A percentile compares a stretch with the other conserved stretches of the same genome.
phyloP scores from a whole-genome alignment of 768 basidiomycete genomes.

The Auriculariales sp. region DNA sequence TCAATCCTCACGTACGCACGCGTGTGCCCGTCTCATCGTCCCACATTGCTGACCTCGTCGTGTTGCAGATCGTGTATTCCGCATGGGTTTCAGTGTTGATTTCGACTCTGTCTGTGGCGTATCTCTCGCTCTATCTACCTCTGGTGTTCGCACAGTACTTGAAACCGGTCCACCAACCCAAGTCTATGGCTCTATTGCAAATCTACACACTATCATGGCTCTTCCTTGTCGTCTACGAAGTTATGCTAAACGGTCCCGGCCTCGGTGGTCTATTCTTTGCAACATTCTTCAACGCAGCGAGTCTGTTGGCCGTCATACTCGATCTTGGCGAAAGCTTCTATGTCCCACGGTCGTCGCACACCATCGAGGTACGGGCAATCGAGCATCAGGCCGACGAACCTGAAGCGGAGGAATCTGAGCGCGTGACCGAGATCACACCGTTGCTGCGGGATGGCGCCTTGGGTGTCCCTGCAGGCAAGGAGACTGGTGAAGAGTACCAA shows the following conservation, averaged over 20 bases:
- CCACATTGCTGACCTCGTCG: neutral
- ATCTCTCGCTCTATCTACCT: constrained; percentile 29
- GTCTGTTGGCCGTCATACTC: constrained; percentile 26
- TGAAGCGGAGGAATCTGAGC: constrained; percentile 9
- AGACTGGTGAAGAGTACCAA: constrained; percentile 8
- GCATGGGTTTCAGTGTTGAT: constrained; percentile 35
- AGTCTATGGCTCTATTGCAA: constrained; percentile 35
- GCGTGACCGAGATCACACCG: constrained; percentile 38
- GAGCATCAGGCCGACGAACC: constrained; percentile 15
- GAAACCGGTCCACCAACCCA: constrained; percentile 26
- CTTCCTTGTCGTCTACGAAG: constrained; percentile 36
- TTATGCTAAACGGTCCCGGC: constrained; percentile 24
- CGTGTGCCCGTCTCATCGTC: neutral
- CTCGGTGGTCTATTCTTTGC: constrained; percentile 45
- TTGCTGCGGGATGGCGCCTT: constrained; percentile 22
- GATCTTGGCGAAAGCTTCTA: constrained; percentile 5
- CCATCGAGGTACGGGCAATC: constrained; percentile 12
- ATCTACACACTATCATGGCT: constrained; percentile 45
- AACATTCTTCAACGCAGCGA: constrained; percentile 36
- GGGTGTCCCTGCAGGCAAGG: constrained; percentile 5
- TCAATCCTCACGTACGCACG: constrained; percentile 48
- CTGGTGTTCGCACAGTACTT: constrained; percentile 19
- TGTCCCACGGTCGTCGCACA: constrained; percentile 19
- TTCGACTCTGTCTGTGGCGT: constrained; percentile 35
- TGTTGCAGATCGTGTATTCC: constrained; percentile 42